Base-by-base conservation (phyloP, 2,329 filamentous ascomycete species). In the Gaeumannomyces sp. region DNA sequence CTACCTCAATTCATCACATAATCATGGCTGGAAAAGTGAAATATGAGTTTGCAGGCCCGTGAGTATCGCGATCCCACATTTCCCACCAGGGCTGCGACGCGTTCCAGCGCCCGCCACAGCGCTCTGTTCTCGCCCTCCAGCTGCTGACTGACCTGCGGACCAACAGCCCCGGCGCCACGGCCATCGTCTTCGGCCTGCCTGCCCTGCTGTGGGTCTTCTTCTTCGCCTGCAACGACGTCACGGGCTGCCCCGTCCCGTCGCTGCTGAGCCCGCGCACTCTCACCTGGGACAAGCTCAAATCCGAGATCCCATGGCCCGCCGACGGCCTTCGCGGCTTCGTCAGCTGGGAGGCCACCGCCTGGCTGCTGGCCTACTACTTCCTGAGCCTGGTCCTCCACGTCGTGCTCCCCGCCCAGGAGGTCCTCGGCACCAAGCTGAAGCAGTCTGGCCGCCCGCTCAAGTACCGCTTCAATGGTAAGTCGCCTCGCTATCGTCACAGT, bases 381-480 rank as follows among this genome's bases (percentile, higher is more conserved):
- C 78, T 94, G 69, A 92, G 87, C 71, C 75, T 93, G 70, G 76
- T 90, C 29, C 79, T 96, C 31, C 89, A 94, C 72, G 80, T 87
- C n/a, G 78, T 93, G 45, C 81, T 97, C 11, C 93, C 93, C 1
- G 92, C 89, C 16, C 80, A 83, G 64, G 85, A 90, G 71, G 80
- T 83, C 0, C 81, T 92, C 64, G 93, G 92, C 4, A 87, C 85
- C 1, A 80, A 87, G 71, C 78, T 96, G 68, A 78, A 80, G 57
- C 86, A 81, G 25, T 68, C 66, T 62, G 91, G 91, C 53, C 89
- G 89, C 25, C 86, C 83, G 67, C 83, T 93, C 70, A 89, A 87
- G 75, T 96, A 96, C 76, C 86, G 90, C 65, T 89, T 95, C 75
- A 91, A 91, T 73, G 83, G 87, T 89, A 77, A n/a, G 61, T n/a